These are phyloP conservation scores for Coccomyxa subellipsoidea DNA, from an alignment of 163 green algal species.

Conservation along the genomic window DNA sequence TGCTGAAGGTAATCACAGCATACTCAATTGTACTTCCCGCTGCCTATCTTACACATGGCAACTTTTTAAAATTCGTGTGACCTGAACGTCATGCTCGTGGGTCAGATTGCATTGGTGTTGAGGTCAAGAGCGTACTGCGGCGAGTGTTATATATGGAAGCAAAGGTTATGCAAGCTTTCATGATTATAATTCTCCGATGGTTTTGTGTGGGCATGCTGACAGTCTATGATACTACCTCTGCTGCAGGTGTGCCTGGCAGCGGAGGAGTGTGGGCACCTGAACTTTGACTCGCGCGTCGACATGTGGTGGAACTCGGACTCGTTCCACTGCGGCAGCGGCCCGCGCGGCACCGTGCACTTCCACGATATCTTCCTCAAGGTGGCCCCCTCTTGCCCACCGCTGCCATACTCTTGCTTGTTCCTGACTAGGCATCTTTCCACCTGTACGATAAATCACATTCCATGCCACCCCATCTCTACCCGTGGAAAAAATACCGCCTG, in stretches of 20 bases:
- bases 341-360: slow-evolving; percentile 41
- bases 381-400: background rate
- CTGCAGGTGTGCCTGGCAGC: slow-evolving; percentile 71
- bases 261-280: slow-evolving; percentile 57
- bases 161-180: too few relatives aligned
- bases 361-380: slow-evolving; percentile 59
- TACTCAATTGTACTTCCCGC: background rate
- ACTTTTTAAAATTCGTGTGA: too few relatives aligned
- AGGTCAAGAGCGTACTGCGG: too few relatives aligned
- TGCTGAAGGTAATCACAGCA: slow-evolving; percentile 75
- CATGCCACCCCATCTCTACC: background rate
- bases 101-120: too few relatives aligned
- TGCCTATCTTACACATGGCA: background rate
- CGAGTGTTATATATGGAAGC: too few relatives aligned
- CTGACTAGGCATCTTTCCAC: too few relatives aligned
- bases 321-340: slow-evolving; percentile 58
- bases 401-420: background rate
- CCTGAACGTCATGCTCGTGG: too few relatives aligned
- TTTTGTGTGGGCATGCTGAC: too few relatives aligned
- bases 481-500: too few relatives aligned
- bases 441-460: too few relatives aligned
- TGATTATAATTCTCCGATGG: too few relatives aligned
- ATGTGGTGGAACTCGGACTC: slow-evolving; percentile 55
- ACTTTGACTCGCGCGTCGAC: slow-evolving; percentile 45
- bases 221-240: background rate